Conservation (phyloP, 1,139 yeast species). For the Candida glucosophila region DNA sequence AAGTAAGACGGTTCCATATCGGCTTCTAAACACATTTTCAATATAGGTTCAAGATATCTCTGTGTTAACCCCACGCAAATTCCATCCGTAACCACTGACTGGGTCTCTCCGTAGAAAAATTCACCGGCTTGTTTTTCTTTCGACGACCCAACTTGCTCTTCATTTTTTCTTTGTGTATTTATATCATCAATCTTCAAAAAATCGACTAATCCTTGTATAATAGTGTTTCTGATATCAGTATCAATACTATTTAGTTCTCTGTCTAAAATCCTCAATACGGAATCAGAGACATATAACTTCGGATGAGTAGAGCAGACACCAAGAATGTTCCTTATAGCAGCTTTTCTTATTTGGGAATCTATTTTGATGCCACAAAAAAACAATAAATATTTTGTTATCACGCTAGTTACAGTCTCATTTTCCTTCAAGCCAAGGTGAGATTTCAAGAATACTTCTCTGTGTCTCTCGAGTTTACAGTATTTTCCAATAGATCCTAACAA, state of each 20-base stretch:
- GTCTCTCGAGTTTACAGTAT: conserved; percentile 48
- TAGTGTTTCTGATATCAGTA: conserved; percentile 31
- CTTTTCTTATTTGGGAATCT: conserved; percentile 26
- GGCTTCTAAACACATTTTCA: conserved; percentile 40
- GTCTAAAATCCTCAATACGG: conserved; percentile 47
- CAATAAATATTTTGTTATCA: conserved; percentile 48
- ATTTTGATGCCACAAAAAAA: conserved; percentile 32
- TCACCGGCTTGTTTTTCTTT: conserved; percentile 40
- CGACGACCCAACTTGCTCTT: conserved; percentile 22
- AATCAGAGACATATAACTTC: conserved; percentile 47
- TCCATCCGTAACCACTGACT: conserved; percentile 49
- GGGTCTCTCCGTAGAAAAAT: conserved; percentile 45
- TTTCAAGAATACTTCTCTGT: conserved; percentile 30
- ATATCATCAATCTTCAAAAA: conserved; percentile 49
- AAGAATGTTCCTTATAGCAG: conserved; percentile 51
- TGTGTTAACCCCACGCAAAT: conserved; percentile 68
- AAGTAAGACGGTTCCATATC: conserved; percentile 34
- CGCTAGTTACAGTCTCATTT: conserved; percentile 47
- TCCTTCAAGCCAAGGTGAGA: conserved; percentile 34
- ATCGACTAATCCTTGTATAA: conserved; percentile 46
- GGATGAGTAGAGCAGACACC: conserved; percentile 55
- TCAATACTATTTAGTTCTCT: conserved; percentile 28
- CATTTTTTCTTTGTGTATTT: conserved; percentile 28
- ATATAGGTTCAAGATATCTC: conserved; percentile 42
- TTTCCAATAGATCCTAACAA: conserved; percentile 65